Conservation (phyloP, 2,329 filamentous ascomycete species). For the Alternaria viburni region DNA sequence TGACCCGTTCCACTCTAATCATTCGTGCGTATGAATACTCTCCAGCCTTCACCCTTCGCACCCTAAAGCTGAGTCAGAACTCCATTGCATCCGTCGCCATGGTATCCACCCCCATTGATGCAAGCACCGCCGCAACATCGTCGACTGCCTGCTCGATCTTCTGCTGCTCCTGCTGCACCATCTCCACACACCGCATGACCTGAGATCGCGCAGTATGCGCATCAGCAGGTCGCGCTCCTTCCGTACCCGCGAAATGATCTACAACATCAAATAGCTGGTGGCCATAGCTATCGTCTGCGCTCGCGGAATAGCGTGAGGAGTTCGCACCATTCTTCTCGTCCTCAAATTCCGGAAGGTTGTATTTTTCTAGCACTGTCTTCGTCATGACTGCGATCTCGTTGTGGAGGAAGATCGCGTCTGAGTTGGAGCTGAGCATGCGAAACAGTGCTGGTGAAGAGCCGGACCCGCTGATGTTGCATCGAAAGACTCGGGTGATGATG, state of each 20-base stretch:
- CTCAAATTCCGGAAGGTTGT: not conserved
- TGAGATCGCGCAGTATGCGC: not conserved
- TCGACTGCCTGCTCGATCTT: not conserved
- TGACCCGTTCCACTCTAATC: fast-evolving
- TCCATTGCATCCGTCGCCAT: not conserved
- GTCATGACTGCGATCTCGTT: not conserved
- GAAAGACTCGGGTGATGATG: not conserved
- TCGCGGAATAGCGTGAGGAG: not conserved
- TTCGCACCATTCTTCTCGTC: not conserved
- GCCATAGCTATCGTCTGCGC: not conserved
- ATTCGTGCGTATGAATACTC: fast-evolving
- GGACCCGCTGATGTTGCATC: not conserved
- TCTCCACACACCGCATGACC: not conserved
- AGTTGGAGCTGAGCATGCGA: not conserved
- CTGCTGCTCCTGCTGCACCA: not conserved
- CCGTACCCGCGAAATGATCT: not conserved
- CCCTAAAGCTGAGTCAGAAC: not conserved
- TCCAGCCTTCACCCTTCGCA: not conserved
- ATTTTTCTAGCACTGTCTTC: not conserved
- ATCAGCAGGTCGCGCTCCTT: not conserved
- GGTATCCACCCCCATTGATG: not conserved
- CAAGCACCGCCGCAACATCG: not conserved
- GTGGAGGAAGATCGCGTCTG: not conserved
- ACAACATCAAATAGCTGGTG: not conserved
- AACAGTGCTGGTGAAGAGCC: not conserved